Evolutionary conservation across 2,329 filamentous ascomycete species (phyloP), one percentile per base, ranked within the genome.

Genomic region (Verticillium albo-atrum): DNA sequence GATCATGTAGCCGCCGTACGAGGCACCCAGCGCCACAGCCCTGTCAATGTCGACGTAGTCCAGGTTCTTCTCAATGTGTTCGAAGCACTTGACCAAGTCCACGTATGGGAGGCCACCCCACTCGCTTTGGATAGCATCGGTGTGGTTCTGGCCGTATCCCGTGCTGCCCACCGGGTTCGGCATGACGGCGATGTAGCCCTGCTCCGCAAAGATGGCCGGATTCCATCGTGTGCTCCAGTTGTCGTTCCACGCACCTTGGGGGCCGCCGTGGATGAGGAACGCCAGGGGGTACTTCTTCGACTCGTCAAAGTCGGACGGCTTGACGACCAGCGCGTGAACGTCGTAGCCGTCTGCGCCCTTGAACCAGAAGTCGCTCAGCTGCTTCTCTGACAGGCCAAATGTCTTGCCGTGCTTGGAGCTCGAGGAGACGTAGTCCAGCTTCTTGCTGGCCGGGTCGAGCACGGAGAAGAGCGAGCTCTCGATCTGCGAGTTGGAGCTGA

Each of bases 41-140:
- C 85, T 82, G 3, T 78, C 72, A 0, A 84, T 89, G 68, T 95
- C 90, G 37, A 92, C 84, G 65, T 88, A 91, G 1, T 78, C 71
- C 66, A 93, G 72, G 59, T 89, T 80, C 30, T 84, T 74, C 64
- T 84, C 81, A 53, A 96, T 82, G 71, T 90, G 86, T 65, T 94
- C 88, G 69, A 92, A 91, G 62, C 88, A 88, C 62, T 88, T 86
- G 28, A 89, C 90, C 20, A 97, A 80, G 69, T 97, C 93, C 30
- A 90, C 74, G 71, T 96, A 97, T 0, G 93, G 93, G 37, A 85
- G 81, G 5, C 91, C 91, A 63, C 92, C 93, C 93, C 93, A 97
- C 64, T 96, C 82, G 59, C 86, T 81, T 56, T 84, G 79, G 68
- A 97, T 96, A 0, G 86, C 89, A 69, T 96, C 87, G 32, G 87